Evolutionary conservation across 2,329 filamentous ascomycete genomes (phyloP), one percentile per base, ranked within the genome.

Genomic region (Aspergillus terreus): DNA sequence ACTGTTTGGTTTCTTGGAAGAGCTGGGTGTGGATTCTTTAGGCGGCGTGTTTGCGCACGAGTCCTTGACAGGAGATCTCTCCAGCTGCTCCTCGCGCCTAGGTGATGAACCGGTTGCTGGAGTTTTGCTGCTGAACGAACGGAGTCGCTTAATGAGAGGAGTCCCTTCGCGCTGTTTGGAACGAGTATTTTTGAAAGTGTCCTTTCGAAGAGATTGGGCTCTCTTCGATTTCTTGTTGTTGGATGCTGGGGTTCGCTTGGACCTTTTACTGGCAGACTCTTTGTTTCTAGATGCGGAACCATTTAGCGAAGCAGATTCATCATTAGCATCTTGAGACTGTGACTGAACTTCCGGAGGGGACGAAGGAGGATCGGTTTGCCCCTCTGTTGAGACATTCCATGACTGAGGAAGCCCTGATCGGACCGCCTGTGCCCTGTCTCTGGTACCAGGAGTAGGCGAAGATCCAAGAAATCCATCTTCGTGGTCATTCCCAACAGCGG

Each of bases 361-460:
- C 5, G 71, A 73, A 12, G 66, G 67, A 35, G 63, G 59, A 44
- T 71, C 70, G 15, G 52, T 44, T n/a, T 54, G 41, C 44, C 63
- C 58, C 6, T 59, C 56, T 19, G 51, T 38, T 50, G 60, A 43
- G 62, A 72, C 40, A n/a, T 54, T 25, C 23, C 74, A 67, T 15
- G 73, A 71, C 9, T 68, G 69, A 4, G 66, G 60, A 9, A 66
- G 55, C 3, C 71, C 65, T 1, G 66, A 61, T 12, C 59, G 62
- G 23, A 52, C 52, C 14, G 58, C 56, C 5, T 61, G 62, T 4
- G 63, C 57, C 30, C 58, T 62, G 43, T 63, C 63, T 58, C 67
- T 72, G 38, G 73, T 72, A 21, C 67, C 71, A 32, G 78, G 77
- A 2, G 78, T 81, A 3, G 78, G 78, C n/a, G 78, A 81, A 6